Conservation (phyloP, 108 stramenopile species). For the Schizochytrium sp. region DNA sequence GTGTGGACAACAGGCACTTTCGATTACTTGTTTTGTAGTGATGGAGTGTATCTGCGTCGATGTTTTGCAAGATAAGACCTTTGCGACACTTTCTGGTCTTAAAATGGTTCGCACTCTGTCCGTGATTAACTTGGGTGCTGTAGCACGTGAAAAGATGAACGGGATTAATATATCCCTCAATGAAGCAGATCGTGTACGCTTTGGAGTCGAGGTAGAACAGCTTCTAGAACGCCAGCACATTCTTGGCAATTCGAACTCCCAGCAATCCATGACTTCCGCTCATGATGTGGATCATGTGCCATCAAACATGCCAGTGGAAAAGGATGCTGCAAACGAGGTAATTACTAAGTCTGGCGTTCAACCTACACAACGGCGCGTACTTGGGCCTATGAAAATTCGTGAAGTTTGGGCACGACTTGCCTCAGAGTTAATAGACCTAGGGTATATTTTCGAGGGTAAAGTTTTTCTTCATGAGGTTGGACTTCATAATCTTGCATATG, state of each 20-base stretch:
- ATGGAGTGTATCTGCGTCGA: conserved; percentile 29
- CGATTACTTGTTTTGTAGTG: conserved; percentile 13
- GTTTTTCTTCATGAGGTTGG: conserved; percentile 1
- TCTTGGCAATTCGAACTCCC: background rate
- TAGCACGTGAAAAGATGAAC: background rate
- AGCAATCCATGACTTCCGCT: too few species aligned
- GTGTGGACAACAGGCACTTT: conserved; percentile 15
- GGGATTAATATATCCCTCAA: background rate
- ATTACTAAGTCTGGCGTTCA: background rate
- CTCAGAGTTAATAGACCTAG: background rate
- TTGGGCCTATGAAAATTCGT: conserved; percentile 39
- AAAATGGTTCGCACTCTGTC: conserved; percentile 13
- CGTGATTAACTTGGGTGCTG: conserved; percentile 21
- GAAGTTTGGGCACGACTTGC: conserved; percentile 47
- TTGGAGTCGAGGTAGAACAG: conserved; percentile 44
- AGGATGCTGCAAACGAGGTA: background rate
- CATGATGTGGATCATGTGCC: too few species aligned
- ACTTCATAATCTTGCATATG: background rate
- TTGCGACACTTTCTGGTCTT: conserved; percentile 2
- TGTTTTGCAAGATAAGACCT: background rate
- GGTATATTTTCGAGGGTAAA: conserved; percentile 45
- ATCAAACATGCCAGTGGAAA: background rate
- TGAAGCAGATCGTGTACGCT: conserved; percentile 11
- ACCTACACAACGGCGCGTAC: background rate
- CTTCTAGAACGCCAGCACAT: background rate